Evolutionary conservation across 169 alveolate species (phyloP).

Genomic region (Plasmodium gallinaceum): DNA sequence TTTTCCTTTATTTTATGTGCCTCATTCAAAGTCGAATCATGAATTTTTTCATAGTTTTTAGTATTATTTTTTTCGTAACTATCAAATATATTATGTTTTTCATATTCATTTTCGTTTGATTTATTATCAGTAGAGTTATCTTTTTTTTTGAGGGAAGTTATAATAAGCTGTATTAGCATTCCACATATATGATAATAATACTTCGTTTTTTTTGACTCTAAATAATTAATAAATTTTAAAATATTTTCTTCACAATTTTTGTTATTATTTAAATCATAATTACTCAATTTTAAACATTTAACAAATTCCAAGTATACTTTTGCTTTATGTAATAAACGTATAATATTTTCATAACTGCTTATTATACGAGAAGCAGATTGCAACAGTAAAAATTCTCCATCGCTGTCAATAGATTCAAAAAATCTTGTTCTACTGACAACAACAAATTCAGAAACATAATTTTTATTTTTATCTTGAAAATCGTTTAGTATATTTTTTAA

Average conservation of each 20-base stretch:
- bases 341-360: slow-evolving; percentile 60
- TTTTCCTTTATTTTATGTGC: slow-evolving; percentile 35
- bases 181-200: slow-evolving; percentile 51
- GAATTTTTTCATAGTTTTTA: slow-evolving; percentile 26
- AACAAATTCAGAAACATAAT: slow-evolving; percentile 72
- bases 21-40: slow-evolving; percentile 25
- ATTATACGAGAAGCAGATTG: slow-evolving; percentile 75
- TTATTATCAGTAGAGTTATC: slow-evolving; percentile 23
- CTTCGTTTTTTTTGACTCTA: slow-evolving; percentile 53
- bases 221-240: slow-evolving; percentile 54
- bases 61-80: slow-evolving; percentile 21
- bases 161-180: slow-evolving; percentile 46
- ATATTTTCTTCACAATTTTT: slow-evolving; percentile 73
- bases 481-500: slow-evolving; percentile 55
- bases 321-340: slow-evolving; percentile 64
- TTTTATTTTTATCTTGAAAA: slow-evolving; percentile 47
- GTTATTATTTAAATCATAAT: slow-evolving; percentile 14
- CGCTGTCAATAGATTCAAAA: slow-evolving; percentile 57
- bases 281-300: slow-evolving; percentile 29
- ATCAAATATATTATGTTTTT: slow-evolving; percentile 20
- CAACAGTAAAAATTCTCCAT: slow-evolving; percentile 73
- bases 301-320: slow-evolving; percentile 58
- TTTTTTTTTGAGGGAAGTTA: slow-evolving; percentile 57
- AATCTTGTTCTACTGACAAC: slow-evolving; percentile 77
- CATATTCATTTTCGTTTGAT: slow-evolving; percentile 4